Percentiles rank a stretch among this genome's conserved stretches.
phyloP scores from a whole-genome alignment of 2,329 filamentous ascomycete genomes.

The Monosporascus sp. region DNA sequence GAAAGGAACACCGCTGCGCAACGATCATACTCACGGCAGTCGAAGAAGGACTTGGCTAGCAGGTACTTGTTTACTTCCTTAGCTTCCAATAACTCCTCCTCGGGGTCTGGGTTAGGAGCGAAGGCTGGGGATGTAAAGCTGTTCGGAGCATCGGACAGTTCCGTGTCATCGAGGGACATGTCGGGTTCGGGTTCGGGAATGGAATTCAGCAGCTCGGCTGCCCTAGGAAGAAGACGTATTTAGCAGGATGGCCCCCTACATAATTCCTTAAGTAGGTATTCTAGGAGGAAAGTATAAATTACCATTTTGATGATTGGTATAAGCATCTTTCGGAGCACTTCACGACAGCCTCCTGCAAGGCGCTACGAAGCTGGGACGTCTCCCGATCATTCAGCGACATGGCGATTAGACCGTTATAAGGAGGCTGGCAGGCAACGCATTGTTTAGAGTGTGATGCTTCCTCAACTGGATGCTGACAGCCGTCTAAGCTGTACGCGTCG shows the following conservation, averaged over 20 bases:
- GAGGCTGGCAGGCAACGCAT: neutral
- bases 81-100: constrained; percentile 71
- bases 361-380: constrained; percentile 60
- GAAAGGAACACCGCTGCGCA: constrained; percentile 86
- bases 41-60: constrained; percentile 88
- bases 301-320: constrained; percentile 98
- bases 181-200: constrained; percentile 51
- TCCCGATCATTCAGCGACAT: constrained; percentile 55
- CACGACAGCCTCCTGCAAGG: constrained; percentile 78
- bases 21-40: constrained; percentile 90
- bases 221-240: constrained; percentile 50
- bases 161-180: constrained; percentile 22
- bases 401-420: constrained; percentile 1
- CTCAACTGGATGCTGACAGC: no score
- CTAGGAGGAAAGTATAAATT: constrained; percentile 7
- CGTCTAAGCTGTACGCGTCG: neutral
- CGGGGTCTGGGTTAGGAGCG: constrained; percentile 58
- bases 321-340: constrained; percentile 93
- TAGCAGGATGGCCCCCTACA: constrained; percentile 4
- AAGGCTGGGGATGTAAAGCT: constrained; percentile 43
- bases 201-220: constrained; percentile 86
- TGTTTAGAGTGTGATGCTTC: neutral
- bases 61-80: constrained; percentile 79
- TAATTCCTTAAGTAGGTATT: neutral
- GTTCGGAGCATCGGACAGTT: constrained; percentile 29